phyloP scores from a whole-genome alignment of 164 flowering plant species.

The Macadamia integrifolia region DNA sequence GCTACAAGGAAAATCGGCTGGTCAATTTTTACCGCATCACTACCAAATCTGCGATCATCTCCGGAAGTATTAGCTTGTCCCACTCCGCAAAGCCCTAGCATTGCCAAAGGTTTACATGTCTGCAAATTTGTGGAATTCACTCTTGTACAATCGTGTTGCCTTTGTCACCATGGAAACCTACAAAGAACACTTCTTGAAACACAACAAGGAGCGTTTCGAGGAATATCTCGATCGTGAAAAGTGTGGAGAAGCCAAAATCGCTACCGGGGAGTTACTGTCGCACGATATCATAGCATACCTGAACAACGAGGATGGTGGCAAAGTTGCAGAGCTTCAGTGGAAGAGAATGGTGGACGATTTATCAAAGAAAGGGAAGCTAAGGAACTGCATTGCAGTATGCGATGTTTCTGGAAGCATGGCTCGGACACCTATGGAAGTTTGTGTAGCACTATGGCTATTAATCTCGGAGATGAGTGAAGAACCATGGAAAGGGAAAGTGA shows the following conservation, averaged over 20 bases:
- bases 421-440: too few species aligned
- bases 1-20: too few species aligned
- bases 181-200: constrained; percentile 33
- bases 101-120: constrained; percentile 47
- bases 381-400: too few species aligned
- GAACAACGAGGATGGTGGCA: constrained; percentile 6
- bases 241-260: constrained; percentile 38
- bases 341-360: too few species aligned
- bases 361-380: too few species aligned
- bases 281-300: constrained; percentile 35
- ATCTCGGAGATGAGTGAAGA: too few species aligned
- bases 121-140: constrained; percentile 31
- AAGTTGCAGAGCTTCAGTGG: constrained; percentile 53
- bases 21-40: too few species aligned
- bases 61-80: constrained; percentile 37
- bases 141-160: constrained; percentile 43
- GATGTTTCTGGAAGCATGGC: too few species aligned
- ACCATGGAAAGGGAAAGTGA: too few species aligned
- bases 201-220: constrained; percentile 33
- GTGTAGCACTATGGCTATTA: too few species aligned
- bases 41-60: constrained; percentile 41
- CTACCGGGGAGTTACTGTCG: constrained; percentile 53
- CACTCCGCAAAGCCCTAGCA: constrained; percentile 25
- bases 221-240: constrained; percentile 27
- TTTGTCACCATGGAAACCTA: constrained; percentile 51